Evolutionary conservation across 805 yeast genomes (phyloP), one percentile per base, ranked within the genome.

Genomic region (Candida berthetii): DNA sequence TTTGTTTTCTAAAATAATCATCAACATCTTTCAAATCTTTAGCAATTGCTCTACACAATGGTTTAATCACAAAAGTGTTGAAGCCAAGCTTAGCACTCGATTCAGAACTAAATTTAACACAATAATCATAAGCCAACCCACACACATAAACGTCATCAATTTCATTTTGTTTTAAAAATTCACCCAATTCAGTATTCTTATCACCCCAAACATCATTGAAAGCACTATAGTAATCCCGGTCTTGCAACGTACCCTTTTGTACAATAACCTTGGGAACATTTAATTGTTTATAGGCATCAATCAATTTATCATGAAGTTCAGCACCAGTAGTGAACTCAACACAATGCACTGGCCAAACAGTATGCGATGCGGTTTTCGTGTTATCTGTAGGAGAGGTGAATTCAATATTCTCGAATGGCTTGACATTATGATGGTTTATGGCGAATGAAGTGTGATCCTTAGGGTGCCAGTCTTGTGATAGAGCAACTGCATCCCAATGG

Each of bases 391-490:
- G 90, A 38, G 80, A 76, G 1, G 52, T 39, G 54, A 82, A 77
- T 15, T 55, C 63, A 33, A 76, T 48, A 1, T 65, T 54, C 0
- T 78, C 63, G 54, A 68, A 89, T 2, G 89, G 85, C 2, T 58
- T 42, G 20, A 47, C 60, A 29, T 48, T 58, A 60, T 52, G 55
- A 53, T 88, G 89, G 37, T 71, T 74, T 1, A 82, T 71, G 0
- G 97, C 96, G 69, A 90, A 90, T 7, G 96, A 88, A 1, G 74
- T 69, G 57, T 90, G 98, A 51, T 76, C 69, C 11, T 47, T 32
- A 0, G 96, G 95, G 58, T 90, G 98, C 93, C 95, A 87, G 57
- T 90, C 98, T 55, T 82, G 79, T 3, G 95, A 82, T 31, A 86
- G 81, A 0, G 85, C 74, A 1, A 87, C 67, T 7, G 78, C 62